These are phyloP conservation scores for Sungouiella thailandica DNA, from an alignment of 805 yeast species.

Conservation along the genomic window DNA sequence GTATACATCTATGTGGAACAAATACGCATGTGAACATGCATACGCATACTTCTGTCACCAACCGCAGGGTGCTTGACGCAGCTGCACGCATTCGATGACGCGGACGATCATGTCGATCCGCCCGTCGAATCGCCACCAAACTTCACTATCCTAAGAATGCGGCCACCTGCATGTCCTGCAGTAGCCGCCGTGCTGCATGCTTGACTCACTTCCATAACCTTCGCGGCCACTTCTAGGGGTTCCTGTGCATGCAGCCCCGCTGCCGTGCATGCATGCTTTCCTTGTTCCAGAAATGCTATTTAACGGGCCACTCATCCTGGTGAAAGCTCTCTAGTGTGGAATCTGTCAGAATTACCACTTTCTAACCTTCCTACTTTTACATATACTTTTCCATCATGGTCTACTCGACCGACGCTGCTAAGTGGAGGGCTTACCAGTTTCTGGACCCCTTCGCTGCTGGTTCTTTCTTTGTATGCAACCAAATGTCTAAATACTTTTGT, in stretches of 20 bases:
- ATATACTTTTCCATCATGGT: conserved; percentile 19
- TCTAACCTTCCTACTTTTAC: neutral
- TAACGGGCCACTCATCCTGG: too few species aligned
- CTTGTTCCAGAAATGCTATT: neutral
- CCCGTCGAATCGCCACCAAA: too few species aligned
- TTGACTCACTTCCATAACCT: neutral
- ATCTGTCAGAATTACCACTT: too few species aligned
- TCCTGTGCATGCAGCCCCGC: neutral
- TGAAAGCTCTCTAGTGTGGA: too few species aligned
- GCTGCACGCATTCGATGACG: too few species aligned
- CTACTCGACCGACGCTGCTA: conserved; percentile 41
- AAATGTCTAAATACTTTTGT: conserved; percentile 42
- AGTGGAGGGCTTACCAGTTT: conserved; percentile 62
- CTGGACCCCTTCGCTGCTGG: conserved; percentile 63
- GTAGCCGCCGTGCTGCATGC: neutral
- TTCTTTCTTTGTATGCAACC: conserved; percentile 50
- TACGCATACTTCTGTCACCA: too few species aligned
- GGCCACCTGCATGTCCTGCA: neutral
- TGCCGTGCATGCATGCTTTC: neutral
- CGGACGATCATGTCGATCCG: too few species aligned
- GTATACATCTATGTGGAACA: too few species aligned
- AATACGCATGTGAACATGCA: too few species aligned
- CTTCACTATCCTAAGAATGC: too few species aligned
- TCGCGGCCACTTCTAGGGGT: neutral
- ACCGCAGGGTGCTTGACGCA: too few species aligned